Base-by-base conservation (phyloP, 2,329 filamentous ascomycete genomes). In the Fusarium sp. region DNA sequence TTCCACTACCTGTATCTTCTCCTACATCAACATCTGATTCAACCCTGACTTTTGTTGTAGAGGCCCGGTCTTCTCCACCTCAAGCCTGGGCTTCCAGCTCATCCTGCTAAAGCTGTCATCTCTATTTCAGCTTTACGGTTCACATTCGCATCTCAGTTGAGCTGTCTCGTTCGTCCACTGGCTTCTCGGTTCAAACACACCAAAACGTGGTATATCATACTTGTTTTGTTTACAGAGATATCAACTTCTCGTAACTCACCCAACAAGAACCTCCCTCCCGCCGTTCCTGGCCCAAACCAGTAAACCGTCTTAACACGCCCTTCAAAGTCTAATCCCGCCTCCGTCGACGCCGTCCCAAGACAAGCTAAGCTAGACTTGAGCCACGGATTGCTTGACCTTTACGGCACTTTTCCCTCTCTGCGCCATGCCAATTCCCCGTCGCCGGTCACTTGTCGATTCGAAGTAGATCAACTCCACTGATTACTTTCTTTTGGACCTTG, bases 381-480 rank as follows among this genome's bases (percentile, higher is more conserved):
- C 72, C 59, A 66, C 73, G 63, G 32, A 42, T 67, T 70, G 62
- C 47, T 67, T 70, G 55, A 74, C 56, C 72, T 60, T 62, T 63
- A 65, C 69, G 58, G 53, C 67, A 75, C 61, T 61, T 74, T 44
- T 50, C 51, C 58, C 53, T 55, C 65, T 72, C 61, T 64, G 70
- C 74, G 72, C 75, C 69, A 77, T 77, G 75, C 75, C 63, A 62
- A 69, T 77, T 65, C 61, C 57, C 44, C 54, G 63, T 67, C 62
- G 55, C 26, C 45, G 45, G 70, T 74, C 65, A 70, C 65, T 73
- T 73, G 72, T 73, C 72, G 72, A 70, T 74, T 70, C 53, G 45
- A 55, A 57, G 69, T 73, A 69, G 47, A 70, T 61, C 65, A 73
- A 75, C 59, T 61, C 62, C 54, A 69, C 60, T 61, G 53, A 59